Conservation (phyloP, 2,329 filamentous ascomycete species). For the Xylariaceae sp. region DNA sequence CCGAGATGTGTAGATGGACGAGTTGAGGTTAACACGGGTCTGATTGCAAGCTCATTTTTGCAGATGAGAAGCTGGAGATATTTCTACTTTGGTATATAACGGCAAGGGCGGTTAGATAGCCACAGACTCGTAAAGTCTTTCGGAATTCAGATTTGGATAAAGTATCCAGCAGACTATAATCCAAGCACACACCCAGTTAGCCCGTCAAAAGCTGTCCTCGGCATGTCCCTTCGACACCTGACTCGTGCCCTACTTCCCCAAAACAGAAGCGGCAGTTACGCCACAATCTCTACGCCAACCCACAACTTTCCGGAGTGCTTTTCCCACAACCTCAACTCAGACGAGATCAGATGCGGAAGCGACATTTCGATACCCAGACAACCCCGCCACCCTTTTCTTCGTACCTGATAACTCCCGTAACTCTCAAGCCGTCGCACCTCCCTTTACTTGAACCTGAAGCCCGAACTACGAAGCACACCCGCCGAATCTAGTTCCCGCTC, state of each 20-base stretch:
- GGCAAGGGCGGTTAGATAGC: too few relatives aligned
- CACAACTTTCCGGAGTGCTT: background rate
- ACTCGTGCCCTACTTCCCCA: background rate
- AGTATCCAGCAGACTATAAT: too few relatives aligned
- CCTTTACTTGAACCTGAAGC: too few relatives aligned
- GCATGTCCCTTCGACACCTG: background rate
- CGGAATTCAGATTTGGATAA: too few relatives aligned
- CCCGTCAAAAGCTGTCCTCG: background rate
- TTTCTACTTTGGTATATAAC: too few relatives aligned
- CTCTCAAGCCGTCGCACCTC: background rate
- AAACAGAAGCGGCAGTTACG: background rate
- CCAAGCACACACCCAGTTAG: background rate
- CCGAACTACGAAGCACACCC: background rate
- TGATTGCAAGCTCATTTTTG: too few relatives aligned
- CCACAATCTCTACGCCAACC: background rate
- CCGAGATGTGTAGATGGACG: background rate
- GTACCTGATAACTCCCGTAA: too few relatives aligned
- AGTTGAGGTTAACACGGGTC: background rate
- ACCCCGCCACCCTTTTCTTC: background rate
- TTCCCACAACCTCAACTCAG: background rate
- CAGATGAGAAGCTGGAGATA: too few relatives aligned
- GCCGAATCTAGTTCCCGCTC: background rate
- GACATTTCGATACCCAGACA: background rate
- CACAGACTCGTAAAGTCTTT: too few relatives aligned
- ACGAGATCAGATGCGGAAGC: background rate